Evolutionary conservation across 345 rosid species (phyloP).

Genomic region (Turritis glabra): DNA sequence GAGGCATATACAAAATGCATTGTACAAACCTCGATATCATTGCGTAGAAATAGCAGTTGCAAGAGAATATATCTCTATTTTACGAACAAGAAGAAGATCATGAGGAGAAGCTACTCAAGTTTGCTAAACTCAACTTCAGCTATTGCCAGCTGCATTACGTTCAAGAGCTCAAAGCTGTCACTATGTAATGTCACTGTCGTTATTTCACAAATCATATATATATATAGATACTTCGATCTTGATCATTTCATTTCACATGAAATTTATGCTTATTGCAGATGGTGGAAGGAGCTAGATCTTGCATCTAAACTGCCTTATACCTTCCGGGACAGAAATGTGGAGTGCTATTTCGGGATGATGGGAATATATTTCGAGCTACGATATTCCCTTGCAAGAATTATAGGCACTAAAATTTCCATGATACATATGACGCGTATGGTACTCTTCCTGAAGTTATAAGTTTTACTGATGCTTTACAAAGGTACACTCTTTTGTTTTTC

Average conservation of each 20-base stretch:
- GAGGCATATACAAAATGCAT: not conserved
- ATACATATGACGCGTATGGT: conserved; percentile 10
- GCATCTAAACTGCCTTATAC: not conserved
- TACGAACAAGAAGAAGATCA: conserved; percentile 28
- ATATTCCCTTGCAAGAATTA: conserved; percentile 7
- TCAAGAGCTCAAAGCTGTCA: not conserved
- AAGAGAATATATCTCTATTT: conserved; percentile 10
- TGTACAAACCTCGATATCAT: not conserved
- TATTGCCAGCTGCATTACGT: not conserved
- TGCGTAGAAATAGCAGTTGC: not conserved
- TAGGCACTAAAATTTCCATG: not conserved
- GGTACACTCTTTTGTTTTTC: not conserved
- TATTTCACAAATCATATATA: not conserved
- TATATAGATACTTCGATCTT: not conserved
- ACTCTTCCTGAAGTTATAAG: conserved; percentile 15
- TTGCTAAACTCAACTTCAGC: conserved; percentile 5
- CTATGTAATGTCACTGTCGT: not conserved
- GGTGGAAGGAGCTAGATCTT: conserved; percentile 21
- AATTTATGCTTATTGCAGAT: not conserved
- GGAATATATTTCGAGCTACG: conserved; percentile 2
- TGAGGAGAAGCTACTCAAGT: not conserved
- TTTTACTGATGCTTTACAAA: conserved; percentile 14
- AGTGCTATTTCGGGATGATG: not conserved
- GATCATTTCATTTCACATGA: not conserved
- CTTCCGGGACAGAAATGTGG: conserved; percentile 1